Conservation (phyloP, 176 grass and related monocot species). For the Hordeum vulgare region MorexV3_pseudomolecules_assembly NC_058523.1:404952747-404953246, state of each 20-base stretch:
- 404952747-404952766: not conserved
- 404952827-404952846: constrained; percentile 98
- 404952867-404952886: constrained; percentile 93
- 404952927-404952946: constrained; percentile 12
- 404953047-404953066: not conserved
- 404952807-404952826: constrained; percentile 99
- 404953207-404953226: constrained; percentile 89
- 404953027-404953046: constrained; percentile 7
- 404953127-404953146: not conserved
- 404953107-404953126: not conserved
- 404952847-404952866: constrained; percentile 98
- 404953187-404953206: constrained; percentile 94
- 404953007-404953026: not conserved
- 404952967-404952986: not conserved
- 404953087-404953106: not conserved
- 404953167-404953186: not conserved
- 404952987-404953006: constrained; percentile 16
- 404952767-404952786: not conserved
- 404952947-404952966: not conserved
- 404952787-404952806: constrained; percentile 10
- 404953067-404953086: not conserved
- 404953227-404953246: constrained; percentile 82
- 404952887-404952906: constrained; percentile 87
- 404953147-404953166: not conserved
- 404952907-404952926: not conserved